These are phyloP conservation scores for Desmodesmus armatus DNA, from an alignment of 139 green algal species.

Conservation along the genomic window DNA sequence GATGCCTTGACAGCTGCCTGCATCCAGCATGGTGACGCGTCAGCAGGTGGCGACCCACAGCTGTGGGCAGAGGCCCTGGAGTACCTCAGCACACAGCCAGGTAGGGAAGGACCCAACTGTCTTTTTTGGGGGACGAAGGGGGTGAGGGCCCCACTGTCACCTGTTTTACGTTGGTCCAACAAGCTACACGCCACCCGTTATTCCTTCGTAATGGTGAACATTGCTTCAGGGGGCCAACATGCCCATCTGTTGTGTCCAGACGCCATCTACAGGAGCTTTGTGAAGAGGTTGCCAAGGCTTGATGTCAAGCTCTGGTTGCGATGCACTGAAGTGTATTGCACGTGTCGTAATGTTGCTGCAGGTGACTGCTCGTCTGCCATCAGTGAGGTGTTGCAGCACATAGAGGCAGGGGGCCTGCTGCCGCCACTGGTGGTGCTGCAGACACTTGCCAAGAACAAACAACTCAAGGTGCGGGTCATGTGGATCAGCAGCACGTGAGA, in stretches of 20 bases:
- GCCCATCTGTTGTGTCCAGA: too few relatives aligned
- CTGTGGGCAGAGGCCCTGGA: conserved; percentile 89
- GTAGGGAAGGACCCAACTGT: too few relatives aligned
- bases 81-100: conserved; percentile 62
- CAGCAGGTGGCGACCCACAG: conserved; percentile 76
- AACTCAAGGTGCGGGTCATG: conserved; percentile 68
- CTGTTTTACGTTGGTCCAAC: too few relatives aligned
- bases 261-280: too few relatives aligned
- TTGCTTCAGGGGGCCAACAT: too few relatives aligned
- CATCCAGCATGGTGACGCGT: conserved; percentile 69
- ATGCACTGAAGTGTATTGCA: background rate
- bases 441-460: conserved; percentile 77
- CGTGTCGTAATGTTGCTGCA: too few relatives aligned
- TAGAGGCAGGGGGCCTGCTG: conserved; percentile 86
- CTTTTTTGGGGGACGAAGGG: background rate
- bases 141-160: background rate
- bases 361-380: conserved; percentile 42
- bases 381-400: conserved; percentile 76
- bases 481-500: too few relatives aligned
- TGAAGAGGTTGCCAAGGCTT: too few relatives aligned
- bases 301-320: background rate
- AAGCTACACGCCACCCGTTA: too few relatives aligned
- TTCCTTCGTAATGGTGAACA: too few relatives aligned
- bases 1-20: conserved; percentile 80
- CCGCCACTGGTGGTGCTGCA: conserved; percentile 94